Evolutionary conservation across 129 eudicot genomes (phyloP), one percentile per base, ranked within the genome.

Genomic region (Oenanthe sinensis): DNA sequence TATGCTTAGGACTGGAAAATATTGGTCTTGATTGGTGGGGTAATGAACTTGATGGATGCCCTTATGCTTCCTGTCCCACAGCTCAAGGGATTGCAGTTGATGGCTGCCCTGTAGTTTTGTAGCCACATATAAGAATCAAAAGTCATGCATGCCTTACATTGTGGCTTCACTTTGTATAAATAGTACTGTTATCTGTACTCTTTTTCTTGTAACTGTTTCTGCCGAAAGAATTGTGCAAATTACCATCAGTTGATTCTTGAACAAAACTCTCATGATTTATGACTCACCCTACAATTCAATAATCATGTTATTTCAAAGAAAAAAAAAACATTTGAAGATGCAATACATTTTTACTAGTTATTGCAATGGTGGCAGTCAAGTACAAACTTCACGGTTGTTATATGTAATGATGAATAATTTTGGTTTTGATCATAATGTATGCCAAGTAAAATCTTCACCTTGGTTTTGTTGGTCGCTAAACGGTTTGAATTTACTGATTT

Each of bases 61-160:
- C 94, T 17, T 87, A 81, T 42, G 99, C 97, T 71, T 84, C 96
- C 39, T 95, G 99, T 74, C 99, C 99, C 4, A 90, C 95, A 2
- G 92, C 89, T 4, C 83, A 84, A 48, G 99, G 92, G 73, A 77
- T 92, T 40, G 68, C 69, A 40, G 83, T 82, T 7, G 87, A 86
- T 33, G 96, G 99, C 16, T 95, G 99, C 60, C 99, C 99, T 12
- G 88, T 86, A n/a, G 78, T 91, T 63, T 75, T 78, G 44, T 85
- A 80, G 76, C 14, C 24, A 40, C 15, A 22, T 3, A 7, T 0
- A 20, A 20, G 16, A 19, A 9, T 40, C 14, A 19, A 71, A 19
- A 9, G 30, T 71, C 50, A 42, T 42, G 33, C 49, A 37, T 42
- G 3, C n/a, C n/a, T 71, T 71, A 9, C 16, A 42, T 42, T 42